Conservation (phyloP, 257 asterid genomes). For the Osmanthus fragrans region DNA sequence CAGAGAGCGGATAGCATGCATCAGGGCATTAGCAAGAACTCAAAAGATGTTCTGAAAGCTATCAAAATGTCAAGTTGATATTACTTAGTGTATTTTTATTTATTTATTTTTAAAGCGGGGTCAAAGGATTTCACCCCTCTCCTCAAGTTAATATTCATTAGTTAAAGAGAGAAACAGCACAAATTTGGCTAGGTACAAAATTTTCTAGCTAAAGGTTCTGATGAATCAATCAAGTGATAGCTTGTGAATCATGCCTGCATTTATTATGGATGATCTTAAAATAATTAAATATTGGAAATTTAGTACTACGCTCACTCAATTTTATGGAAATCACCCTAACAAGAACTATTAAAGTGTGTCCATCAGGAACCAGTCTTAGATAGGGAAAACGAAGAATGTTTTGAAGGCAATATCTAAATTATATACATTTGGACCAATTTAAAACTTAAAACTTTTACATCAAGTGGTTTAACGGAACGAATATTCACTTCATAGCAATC, state of each 20-base stretch:
- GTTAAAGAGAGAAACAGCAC: background rate
- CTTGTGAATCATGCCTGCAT: background rate
- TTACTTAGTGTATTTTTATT: background rate
- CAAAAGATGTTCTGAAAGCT: background rate
- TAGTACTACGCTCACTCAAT: background rate
- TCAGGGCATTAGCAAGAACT: background rate
- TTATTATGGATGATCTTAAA: background rate
- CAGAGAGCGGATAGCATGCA: background rate
- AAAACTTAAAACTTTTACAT: too few species aligned
- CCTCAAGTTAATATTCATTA: background rate
- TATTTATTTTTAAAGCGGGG: too few species aligned
- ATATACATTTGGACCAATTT: too few species aligned
- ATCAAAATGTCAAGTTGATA: background rate
- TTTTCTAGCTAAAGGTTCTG: too few species aligned
- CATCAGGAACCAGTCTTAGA: background rate
- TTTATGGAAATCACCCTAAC: background rate
- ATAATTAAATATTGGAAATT: too few species aligned
- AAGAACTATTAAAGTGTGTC: background rate
- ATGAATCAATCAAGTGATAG: too few species aligned
- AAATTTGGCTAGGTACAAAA: background rate
- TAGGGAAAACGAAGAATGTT: background rate
- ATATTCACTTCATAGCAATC: background rate
- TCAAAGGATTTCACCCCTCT: too few species aligned
- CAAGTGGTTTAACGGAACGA: background rate
- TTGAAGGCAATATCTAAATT: too few species aligned